phyloP scores from a whole-genome alignment of 140 eudicot species.

The Flaveria floridana region DNA sequence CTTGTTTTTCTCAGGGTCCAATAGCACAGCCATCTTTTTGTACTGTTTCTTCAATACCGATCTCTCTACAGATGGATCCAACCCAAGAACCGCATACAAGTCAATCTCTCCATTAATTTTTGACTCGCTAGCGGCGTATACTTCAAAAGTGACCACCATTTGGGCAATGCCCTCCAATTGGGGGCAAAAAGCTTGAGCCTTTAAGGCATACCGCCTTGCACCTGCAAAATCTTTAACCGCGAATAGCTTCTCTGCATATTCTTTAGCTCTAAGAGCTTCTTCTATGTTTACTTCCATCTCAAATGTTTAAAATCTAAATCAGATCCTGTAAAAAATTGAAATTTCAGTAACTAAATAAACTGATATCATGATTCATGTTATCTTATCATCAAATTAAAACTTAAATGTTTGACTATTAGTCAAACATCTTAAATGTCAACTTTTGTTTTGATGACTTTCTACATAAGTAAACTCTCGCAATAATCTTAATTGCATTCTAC shows the following conservation, averaged over 20 bases:
- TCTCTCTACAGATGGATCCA: conserved; percentile 58
- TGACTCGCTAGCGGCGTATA: conserved; percentile 51
- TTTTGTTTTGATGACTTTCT: too few relatives aligned
- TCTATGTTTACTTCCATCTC: conserved; percentile 67
- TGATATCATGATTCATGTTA: background rate
- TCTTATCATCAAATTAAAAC: conserved; percentile 14
- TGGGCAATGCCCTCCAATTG: conserved; percentile 74
- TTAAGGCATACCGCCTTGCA: conserved; percentile 66
- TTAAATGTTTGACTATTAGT: conserved; percentile 15
- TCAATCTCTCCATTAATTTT: conserved; percentile 74
- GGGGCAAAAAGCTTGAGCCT: conserved; percentile 75
- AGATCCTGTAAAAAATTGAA: conserved; percentile 12
- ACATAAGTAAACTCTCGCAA: too few relatives aligned
- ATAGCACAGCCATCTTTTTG: conserved; percentile 65
- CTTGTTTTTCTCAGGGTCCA: conserved; percentile 81
- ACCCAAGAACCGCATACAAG: conserved; percentile 71
- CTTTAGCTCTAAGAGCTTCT: conserved; percentile 74
- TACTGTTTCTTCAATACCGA: conserved; percentile 67
- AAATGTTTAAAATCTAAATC: conserved; percentile 19
- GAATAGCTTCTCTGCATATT: conserved; percentile 73
- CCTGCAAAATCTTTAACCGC: conserved; percentile 61
- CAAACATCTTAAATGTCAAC: background rate
- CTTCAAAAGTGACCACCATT: conserved; percentile 82
- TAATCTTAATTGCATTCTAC: too few relatives aligned
- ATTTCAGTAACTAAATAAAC: conserved; percentile 19